Evolutionary conservation across 2,329 filamentous ascomycete genomes (phyloP).

Genomic region (Tolypocladium capitatum): DNA sequence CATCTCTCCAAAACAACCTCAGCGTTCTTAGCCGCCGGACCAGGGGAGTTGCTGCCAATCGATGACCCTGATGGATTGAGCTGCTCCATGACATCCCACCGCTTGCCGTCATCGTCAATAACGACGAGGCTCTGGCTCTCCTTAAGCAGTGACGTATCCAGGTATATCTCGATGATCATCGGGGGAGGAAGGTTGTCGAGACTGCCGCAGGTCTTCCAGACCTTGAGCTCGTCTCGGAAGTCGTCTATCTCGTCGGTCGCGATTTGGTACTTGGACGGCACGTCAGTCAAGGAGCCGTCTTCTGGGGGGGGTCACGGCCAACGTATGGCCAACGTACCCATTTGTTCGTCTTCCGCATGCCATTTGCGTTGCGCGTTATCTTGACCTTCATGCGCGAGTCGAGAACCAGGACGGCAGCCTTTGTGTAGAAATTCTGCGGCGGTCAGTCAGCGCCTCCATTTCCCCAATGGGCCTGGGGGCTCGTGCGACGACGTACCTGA

Average conservation of each 20-base stretch:
- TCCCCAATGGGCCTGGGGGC: background rate
- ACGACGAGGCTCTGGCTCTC: slow-evolving; percentile 79
- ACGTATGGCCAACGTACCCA: slow-evolving; percentile 51
- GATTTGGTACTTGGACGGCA: slow-evolving; percentile 65
- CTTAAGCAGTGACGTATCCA: slow-evolving; percentile 67
- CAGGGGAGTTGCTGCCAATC: slow-evolving; percentile 31
- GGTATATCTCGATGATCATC: slow-evolving; percentile 79
- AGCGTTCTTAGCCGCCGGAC: slow-evolving; percentile 34
- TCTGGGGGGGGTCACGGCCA: background rate
- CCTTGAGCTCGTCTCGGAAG: slow-evolving; percentile 65
- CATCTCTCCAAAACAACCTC: slow-evolving; percentile 85
- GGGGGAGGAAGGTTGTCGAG: slow-evolving; percentile 67
- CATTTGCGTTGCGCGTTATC: slow-evolving; percentile 26
- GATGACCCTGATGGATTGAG: slow-evolving; percentile 50
- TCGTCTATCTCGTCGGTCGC: slow-evolving; percentile 87
- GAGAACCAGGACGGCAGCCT: slow-evolving; percentile 72
- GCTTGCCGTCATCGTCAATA: slow-evolving; percentile 77
- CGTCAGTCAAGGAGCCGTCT: slow-evolving; percentile 5
- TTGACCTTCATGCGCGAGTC: slow-evolving; percentile 65
- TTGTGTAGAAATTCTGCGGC: slow-evolving; percentile 74
- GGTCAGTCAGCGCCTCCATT: background rate
- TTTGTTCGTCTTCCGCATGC: slow-evolving; percentile 58
- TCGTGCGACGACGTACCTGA: slow-evolving; percentile 42
- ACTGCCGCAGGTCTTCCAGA: slow-evolving; percentile 72
- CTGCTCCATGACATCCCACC: slow-evolving; percentile 83